Base-by-base conservation (phyloP, 2,329 filamentous ascomycete genomes). In the Paracorniculantispora psalliotae region DNA sequence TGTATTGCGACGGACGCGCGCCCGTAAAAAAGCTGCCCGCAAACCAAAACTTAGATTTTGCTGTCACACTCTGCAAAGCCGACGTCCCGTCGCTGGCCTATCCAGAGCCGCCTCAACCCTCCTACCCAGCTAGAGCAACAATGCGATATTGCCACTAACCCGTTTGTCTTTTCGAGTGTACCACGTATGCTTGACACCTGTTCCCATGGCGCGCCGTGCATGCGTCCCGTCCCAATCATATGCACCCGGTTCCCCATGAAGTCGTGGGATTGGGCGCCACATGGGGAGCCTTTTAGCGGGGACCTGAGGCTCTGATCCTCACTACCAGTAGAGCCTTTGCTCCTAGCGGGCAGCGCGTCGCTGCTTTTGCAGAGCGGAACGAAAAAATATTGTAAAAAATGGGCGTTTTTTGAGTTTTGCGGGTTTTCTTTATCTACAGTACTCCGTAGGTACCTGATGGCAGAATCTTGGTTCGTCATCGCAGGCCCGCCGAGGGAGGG, bases 81-180 rank as follows among this genome's bases (percentile, higher is more conserved):
- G 35, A 21, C 33, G 50, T n/a, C 55, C 55, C 55, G 15, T 33
- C 5, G 8, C 37, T 46, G 48, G 55, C 55, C 55, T 57, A 57
- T 57, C 55, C 55, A 50, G 47, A 51, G 55, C 46, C 35, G 25
- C 55, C 28, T 33, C 55, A 57, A 28, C 55, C 55, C 55, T 50
- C 46, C 55, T 33, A 39, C 46, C 13, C 19, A n/a, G 41, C 17
- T 43, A 57, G 46, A 46, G 26, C 39, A 44, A 12, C 19, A 44
- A 46, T n/a, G 49, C 49, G 51, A 54, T 54, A 15, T n/a, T 33
- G 39, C 28, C 41, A 33, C 52, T 33, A 46, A 19, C 23, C 19
- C 15, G 15, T 15, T 8, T 48, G 19, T 30, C 15, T 30, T 28
- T 25, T 19, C 15, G 13, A 17, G 15, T 30, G 9, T 48, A 10